These are phyloP conservation scores for Periconia macrospinosa DNA, from an alignment of 2,329 filamentous ascomycete genomes.

Conservation along the genomic window DNA sequence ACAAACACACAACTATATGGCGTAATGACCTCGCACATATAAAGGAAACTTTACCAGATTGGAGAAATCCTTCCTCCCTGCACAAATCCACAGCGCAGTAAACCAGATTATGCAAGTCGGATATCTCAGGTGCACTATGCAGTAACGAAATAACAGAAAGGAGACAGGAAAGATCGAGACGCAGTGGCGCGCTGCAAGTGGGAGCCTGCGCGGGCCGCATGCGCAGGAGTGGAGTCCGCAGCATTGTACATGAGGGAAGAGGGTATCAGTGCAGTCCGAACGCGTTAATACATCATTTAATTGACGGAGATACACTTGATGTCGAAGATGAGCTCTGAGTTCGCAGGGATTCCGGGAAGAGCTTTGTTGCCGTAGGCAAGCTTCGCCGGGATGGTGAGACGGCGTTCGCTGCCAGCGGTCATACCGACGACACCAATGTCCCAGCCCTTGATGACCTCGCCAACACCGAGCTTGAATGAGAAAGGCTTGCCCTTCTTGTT, in stretches of 20 bases:
- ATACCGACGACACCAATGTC: constrained; percentile 93
- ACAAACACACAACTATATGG: constrained; percentile 11
- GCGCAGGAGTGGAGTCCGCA: constrained; percentile 35
- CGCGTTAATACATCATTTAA: constrained; percentile 29
- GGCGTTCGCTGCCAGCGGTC: constrained; percentile 89
- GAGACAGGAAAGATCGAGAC: constrained; percentile 20
- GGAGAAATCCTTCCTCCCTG: constrained; percentile 48
- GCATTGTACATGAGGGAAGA: constrained; percentile 28
- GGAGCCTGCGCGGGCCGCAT: constrained; percentile 20
- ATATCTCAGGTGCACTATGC: constrained; percentile 46
- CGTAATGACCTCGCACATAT: neutral
- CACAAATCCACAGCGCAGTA: constrained; percentile 30
- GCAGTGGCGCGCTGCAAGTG: constrained; percentile 19
- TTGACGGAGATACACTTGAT: constrained; percentile 55
- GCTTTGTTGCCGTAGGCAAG: constrained; percentile 87
- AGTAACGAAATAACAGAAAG: constrained; percentile 24
- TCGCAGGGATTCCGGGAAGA: constrained; percentile 82
- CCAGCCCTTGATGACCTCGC: constrained; percentile 99
- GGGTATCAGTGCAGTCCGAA: constrained; percentile 13
- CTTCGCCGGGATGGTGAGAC: constrained; percentile 83
- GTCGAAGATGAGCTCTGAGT: constrained; percentile 92
- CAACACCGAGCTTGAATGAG: constrained; percentile 88
- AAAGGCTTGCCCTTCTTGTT: constrained; percentile 99
- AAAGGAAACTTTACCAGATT: constrained; percentile 2
- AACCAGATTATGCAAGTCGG: constrained; percentile 44